Evolutionary conservation across 192 early-diverging fungal genomes (phyloP), one percentile per base, ranked within the genome.

Genomic region (Rhizoclosmatium globosum): DNA sequence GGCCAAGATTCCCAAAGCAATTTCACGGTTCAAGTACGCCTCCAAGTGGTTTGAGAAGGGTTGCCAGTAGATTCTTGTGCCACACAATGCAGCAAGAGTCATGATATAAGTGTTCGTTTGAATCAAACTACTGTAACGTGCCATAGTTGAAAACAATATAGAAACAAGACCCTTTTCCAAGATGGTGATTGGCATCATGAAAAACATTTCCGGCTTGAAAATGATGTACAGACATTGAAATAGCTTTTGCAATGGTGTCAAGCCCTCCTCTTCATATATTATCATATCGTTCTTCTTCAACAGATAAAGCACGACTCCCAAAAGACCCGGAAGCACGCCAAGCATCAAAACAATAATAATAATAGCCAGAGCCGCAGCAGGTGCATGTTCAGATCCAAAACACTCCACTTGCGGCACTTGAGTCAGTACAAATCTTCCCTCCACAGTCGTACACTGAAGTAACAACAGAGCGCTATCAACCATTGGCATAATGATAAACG

Each of bases 171-270:
- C 74, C 53, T 65, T 76, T 65, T 76, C 74, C 11, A 62, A 23
- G 15, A 76, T 65, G 21, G 60, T 57, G 0, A 65, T 21, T 0
- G 74, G 60, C 39, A 57, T 13, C 31, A 76, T 46, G 3, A 15
- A 76, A 41, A 47, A 65, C 15, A 76, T 46, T 42, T 76, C 60
- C 3, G 74, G 74, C 62, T 76, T 76, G 61, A 65, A 76, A 21
- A 42, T 19, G 3, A 65, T 44, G 42, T 76, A 76, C 39, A 76
- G 74, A n/a, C 31, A 43, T 31, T 31, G 31, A 31, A 31, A 31
- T 31, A 31, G 31, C 31, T 31, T 31, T 0, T 31, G 19, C 64
- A 41, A 42, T 44, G 23, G 11, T 65, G 45, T 41, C 42, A 13
- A 7, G 61, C 7, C 15, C 39, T 65, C 17, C 4, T 62, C 9